Conservation (phyloP, 2,329 filamentous ascomycete species). For the Cercospora zeae-maydis region DNA sequence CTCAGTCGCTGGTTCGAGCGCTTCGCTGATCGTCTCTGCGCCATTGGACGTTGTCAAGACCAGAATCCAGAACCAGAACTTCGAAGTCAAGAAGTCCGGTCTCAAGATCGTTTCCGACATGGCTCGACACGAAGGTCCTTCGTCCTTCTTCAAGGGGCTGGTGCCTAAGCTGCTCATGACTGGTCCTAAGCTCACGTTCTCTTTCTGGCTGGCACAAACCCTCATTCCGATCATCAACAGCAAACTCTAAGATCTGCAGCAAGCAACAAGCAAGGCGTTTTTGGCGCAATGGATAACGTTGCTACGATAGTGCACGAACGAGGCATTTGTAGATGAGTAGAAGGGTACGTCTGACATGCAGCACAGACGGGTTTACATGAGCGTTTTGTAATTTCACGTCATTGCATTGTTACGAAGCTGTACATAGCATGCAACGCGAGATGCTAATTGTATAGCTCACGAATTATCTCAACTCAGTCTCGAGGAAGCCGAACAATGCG, state of each 20-base stretch:
- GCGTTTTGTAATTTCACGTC: slow-evolving; percentile 8
- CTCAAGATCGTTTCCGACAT: slow-evolving; percentile 90
- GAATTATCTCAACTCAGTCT: slow-evolving; percentile 6
- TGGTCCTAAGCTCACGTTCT: slow-evolving; percentile 97
- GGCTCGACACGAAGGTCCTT: slow-evolving; percentile 81
- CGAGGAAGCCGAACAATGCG: background rate
- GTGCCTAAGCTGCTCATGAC: slow-evolving; percentile 99
- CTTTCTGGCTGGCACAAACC: slow-evolving; percentile 98
- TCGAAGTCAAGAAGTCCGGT: slow-evolving; percentile 93
- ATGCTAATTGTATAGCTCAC: slow-evolving; percentile 4
- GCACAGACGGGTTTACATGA: slow-evolving; percentile 6
- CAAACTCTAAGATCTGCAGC: slow-evolving; percentile 48
- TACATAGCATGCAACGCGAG: slow-evolving; percentile 2
- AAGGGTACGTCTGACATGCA: background rate
- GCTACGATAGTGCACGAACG: slow-evolving; percentile 8
- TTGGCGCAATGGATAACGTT: slow-evolving; percentile 11
- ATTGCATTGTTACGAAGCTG: slow-evolving; percentile 5
- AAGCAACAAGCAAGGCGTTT: slow-evolving; percentile 8
- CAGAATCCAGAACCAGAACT: slow-evolving; percentile 96
- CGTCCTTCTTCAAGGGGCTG: slow-evolving; percentile 95
- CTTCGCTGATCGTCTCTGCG: slow-evolving; percentile 93
- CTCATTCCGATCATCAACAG: slow-evolving; percentile 89
- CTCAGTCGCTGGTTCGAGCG: slow-evolving; percentile 89
- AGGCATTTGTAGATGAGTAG: background rate
- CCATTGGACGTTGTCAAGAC: slow-evolving; percentile 98